A percentile compares a stretch with the other conserved stretches of the same genome.
phyloP scores from a whole-genome alignment of 2,329 filamentous ascomycete genomes.

The Fusarium proliferatum region DNA sequence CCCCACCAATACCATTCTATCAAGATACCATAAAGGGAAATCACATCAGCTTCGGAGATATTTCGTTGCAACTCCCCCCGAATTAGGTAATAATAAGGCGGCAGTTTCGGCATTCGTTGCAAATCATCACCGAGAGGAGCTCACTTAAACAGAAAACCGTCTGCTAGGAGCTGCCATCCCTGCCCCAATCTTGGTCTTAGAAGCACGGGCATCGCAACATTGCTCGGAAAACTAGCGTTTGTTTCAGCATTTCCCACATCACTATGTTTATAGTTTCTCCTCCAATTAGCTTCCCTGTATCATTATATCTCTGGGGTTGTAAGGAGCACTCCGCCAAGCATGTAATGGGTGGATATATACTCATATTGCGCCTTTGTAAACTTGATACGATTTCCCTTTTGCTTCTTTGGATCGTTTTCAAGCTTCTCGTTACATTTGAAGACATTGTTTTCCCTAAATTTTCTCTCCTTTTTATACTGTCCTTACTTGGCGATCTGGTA shows the following conservation, averaged over 20 bases:
- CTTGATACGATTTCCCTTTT: neutral
- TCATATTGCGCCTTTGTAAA: neutral
- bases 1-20: constrained; percentile 26
- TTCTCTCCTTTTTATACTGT: neutral
- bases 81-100: neutral
- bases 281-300: constrained; percentile 34
- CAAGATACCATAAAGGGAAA: constrained; percentile 25
- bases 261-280: constrained; percentile 36
- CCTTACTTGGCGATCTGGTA: constrained; percentile 22
- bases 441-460: neutral
- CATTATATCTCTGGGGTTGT: constrained; percentile 22
- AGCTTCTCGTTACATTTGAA: neutral
- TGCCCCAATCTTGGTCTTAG: neutral
- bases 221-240: neutral
- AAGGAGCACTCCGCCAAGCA: constrained; percentile 7
- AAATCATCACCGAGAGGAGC: neutral
- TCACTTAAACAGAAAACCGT: neutral
- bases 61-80: neutral
- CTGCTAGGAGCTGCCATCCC: neutral
- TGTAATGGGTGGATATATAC: constrained; percentile 22
- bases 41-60: constrained; percentile 7
- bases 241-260: constrained; percentile 38
- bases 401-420: neutral
- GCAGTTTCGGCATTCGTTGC: constrained; percentile 6
- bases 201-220: neutral